A percentile compares a stretch with the other conserved stretches of the same genome.
Evolutionary conservation across 768 basidiomycete genomes (phyloP).

Genomic region (Naganishia onofrii): DNA sequence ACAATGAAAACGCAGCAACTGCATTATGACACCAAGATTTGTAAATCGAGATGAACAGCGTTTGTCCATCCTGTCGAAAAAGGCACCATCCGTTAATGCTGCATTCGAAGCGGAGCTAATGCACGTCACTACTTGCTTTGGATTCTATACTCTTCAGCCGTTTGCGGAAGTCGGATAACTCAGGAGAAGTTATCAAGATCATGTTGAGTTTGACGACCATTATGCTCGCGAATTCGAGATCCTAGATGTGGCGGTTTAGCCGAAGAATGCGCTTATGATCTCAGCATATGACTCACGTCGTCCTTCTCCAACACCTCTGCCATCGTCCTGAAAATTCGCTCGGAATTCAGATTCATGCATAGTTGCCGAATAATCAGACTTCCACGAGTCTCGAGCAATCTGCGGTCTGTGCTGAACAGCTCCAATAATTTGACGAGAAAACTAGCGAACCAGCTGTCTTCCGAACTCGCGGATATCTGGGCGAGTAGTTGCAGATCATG

Average conservation of each 20-base stretch:
- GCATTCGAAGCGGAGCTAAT: neutral
- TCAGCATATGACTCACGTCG: slow-evolving; percentile 62
- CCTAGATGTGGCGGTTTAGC: slow-evolving; percentile 56
- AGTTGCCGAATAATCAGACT: slow-evolving; percentile 94
- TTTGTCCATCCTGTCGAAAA: slow-evolving; percentile 85
- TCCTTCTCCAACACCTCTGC: slow-evolving; percentile 98
- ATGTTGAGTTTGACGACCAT: slow-evolving; percentile 97
- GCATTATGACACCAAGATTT: slow-evolving; percentile 99
- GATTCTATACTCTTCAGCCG: slow-evolving; percentile 89
- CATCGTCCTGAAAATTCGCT: slow-evolving; percentile 89
- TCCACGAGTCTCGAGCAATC: slow-evolving; percentile 83
- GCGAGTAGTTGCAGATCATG: slow-evolving; percentile 92
- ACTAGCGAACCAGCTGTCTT: slow-evolving; percentile 89
- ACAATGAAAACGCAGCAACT: slow-evolving; percentile 92
- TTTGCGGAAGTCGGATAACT: slow-evolving; percentile 90
- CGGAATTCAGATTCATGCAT: slow-evolving; percentile 88
- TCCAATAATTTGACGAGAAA: slow-evolving; percentile 95
- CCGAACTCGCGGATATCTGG: slow-evolving; percentile 92
- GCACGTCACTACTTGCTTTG: slow-evolving; percentile 60
- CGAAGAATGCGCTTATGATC: neutral
- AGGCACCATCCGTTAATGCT: neutral
- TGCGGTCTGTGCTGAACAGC: slow-evolving; percentile 88
- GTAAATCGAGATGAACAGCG: slow-evolving; percentile 87
- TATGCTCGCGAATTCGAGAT: slow-evolving; percentile 93
- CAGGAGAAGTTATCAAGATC: slow-evolving; percentile 92